Conservation (phyloP, 495 filamentous ascomycete species). For the Achaetomiella virescens region DNA sequence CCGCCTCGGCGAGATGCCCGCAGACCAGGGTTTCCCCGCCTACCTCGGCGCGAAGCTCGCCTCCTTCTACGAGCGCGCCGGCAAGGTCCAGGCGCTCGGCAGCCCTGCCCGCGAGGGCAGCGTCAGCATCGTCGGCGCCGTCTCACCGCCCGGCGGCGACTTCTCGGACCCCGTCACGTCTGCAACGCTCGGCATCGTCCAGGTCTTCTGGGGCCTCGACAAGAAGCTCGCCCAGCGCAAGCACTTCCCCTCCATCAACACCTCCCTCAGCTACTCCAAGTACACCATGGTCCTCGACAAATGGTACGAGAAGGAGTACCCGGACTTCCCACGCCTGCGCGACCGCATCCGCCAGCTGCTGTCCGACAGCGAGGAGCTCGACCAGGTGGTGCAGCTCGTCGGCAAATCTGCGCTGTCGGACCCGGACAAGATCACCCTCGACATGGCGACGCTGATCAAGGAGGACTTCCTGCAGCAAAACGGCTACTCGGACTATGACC, state of each 20-base stretch:
- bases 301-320: constrained; percentile 86
- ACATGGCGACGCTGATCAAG: constrained; percentile 87
- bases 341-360: constrained; percentile 90
- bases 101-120: constrained; percentile 82
- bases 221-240: constrained; percentile 99
- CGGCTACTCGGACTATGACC: constrained; percentile 97
- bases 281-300: constrained; percentile 82
- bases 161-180: constrained; percentile 98
- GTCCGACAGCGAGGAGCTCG: constrained; percentile 90
- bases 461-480: constrained; percentile 99
- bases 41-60: constrained; percentile 96
- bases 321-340: constrained; percentile 88
- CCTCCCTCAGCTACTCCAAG: constrained; percentile 91
- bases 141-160: constrained; percentile 96
- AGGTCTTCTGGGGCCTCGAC: constrained; percentile 99
- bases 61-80: constrained; percentile 98
- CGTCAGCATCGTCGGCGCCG: constrained; percentile 96
- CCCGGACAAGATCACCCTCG: constrained; percentile 96
- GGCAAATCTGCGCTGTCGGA: constrained; percentile 96
- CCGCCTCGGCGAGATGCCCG: constrained; percentile 98
- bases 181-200: constrained; percentile 92
- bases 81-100: constrained; percentile 76
- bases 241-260: constrained; percentile 99
- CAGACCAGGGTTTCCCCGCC: constrained; percentile 98
- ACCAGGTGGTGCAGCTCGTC: constrained; percentile 97